Evolutionary conservation across 345 rosid species (phyloP).

Genomic region (Sonneratia caseolaris): DNA sequence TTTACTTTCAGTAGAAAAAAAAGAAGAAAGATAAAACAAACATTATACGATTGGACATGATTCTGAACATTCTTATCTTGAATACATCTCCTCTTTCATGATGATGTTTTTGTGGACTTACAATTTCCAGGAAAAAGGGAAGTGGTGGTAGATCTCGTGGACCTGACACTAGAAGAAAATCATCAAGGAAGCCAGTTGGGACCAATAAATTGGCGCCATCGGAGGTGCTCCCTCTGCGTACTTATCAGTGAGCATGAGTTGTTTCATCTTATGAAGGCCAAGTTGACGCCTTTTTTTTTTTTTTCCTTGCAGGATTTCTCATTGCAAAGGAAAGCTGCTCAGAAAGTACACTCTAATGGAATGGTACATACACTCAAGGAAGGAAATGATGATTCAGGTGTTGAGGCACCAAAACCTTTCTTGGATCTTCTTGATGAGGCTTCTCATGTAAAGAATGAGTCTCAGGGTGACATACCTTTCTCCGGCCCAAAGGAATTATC

Average conservation of each 20-base stretch:
- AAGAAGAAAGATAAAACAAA: background rate
- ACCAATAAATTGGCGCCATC: slow-evolving; percentile 57
- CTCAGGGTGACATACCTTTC: slow-evolving; percentile 80
- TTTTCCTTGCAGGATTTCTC: slow-evolving; percentile 46
- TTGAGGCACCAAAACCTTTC: slow-evolving; percentile 36
- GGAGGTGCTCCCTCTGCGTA: slow-evolving; percentile 37
- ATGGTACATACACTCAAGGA: slow-evolving; percentile 18
- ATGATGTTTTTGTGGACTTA: background rate
- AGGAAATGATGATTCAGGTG: slow-evolving; percentile 19
- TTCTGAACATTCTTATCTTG: no score
- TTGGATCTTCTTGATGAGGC: slow-evolving; percentile 43
- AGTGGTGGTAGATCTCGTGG: slow-evolving; percentile 53
- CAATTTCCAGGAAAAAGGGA: slow-evolving; percentile 57
- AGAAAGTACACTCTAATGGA: slow-evolving; percentile 10
- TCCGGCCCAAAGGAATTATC: slow-evolving; percentile 85
- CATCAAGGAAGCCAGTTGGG: slow-evolving; percentile 45
- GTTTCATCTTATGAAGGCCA: background rate
- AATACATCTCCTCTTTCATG: no score
- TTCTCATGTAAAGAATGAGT: slow-evolving; percentile 69
- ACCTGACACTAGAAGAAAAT: slow-evolving; percentile 50
- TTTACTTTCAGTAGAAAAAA: background rate
- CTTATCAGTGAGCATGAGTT: background rate
- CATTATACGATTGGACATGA: background rate
- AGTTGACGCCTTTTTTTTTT: slow-evolving; percentile 4
- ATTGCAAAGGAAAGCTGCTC: slow-evolving; percentile 25